Evolutionary conservation across 192 early-diverging fungal species (phyloP).

Genomic region (Linnemannia schmuckeri): DNA sequence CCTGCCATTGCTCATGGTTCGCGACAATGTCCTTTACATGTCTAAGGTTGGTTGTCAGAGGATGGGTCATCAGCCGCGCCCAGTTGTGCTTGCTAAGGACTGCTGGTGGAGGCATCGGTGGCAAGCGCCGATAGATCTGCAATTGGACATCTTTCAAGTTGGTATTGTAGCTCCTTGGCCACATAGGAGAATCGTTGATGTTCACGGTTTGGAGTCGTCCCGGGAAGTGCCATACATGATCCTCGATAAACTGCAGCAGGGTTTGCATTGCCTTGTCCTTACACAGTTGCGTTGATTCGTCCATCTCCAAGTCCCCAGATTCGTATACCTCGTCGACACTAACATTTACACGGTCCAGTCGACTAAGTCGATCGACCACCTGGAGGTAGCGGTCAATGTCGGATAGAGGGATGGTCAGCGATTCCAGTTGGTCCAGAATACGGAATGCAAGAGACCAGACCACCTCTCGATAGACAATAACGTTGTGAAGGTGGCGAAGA

Average conservation of each 20-base stretch:
- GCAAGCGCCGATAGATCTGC: background rate
- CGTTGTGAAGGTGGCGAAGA: background rate
- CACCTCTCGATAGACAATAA: background rate
- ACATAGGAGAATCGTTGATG: background rate
- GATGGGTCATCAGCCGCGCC: background rate
- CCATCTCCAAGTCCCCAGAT: background rate
- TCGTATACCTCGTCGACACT: background rate
- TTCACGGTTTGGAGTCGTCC: background rate
- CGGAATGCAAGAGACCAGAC: background rate
- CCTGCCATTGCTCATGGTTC: background rate
- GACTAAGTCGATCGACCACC: background rate
- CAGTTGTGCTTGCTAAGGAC: background rate
- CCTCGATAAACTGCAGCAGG: background rate
- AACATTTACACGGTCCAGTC: background rate
- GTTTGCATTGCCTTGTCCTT: background rate
- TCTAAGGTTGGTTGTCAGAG: background rate
- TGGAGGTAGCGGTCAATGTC: background rate
- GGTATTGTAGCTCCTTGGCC: background rate
- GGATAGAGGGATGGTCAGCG: background rate
- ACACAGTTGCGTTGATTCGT: background rate
- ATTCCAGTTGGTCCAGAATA: background rate
- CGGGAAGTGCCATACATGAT: background rate
- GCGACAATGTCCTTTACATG: background rate
- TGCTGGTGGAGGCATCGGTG: background rate
- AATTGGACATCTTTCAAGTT: background rate